A percentile compares a stretch with the other conserved stretches of the same genome.
Conservation (phyloP, 805 yeast genomes). For the Maudiozyma turicensis region DNA sequence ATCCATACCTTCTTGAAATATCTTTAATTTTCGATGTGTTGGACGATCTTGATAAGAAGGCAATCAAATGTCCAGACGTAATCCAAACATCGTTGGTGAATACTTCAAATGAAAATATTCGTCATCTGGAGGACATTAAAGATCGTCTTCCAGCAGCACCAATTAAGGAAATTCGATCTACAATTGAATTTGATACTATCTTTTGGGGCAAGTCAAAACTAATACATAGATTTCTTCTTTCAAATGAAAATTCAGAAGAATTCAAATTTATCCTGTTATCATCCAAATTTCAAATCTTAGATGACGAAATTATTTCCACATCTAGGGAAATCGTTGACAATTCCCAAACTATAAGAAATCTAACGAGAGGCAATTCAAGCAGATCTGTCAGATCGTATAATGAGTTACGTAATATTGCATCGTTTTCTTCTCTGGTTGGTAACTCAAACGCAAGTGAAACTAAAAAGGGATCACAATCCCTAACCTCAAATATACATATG, state of each 20-base stretch:
- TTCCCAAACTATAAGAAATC: background rate
- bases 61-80: constrained; percentile 1
- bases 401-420: constrained; percentile 8
- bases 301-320: constrained; percentile 20
- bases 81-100: constrained; percentile 1
- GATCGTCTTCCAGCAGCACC: background rate
- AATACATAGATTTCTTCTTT: constrained; percentile 32
- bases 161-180: constrained; percentile 1
- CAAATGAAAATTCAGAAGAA: constrained; percentile 35
- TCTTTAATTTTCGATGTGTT: constrained; percentile 36
- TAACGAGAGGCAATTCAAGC: constrained; percentile 1
- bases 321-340: constrained; percentile 18
- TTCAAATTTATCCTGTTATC: constrained; percentile 32
- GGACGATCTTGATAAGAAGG: constrained; percentile 9
- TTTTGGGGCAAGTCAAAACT: constrained; percentile 30
- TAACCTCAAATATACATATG: background rate
- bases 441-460: background rate
- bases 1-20: constrained; percentile 40
- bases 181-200: constrained; percentile 30
- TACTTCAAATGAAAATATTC: background rate
- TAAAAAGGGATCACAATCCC: background rate
- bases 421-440: constrained; percentile 4
- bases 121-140: background rate
- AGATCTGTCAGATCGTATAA: constrained; percentile 17
- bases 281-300: constrained; percentile 21